A percentile compares a stretch with the other conserved stretches of the same genome.
These are phyloP conservation scores for Camelina sativa DNA, from an alignment of 345 rosid species.

Conservation along the genomic window DNA sequence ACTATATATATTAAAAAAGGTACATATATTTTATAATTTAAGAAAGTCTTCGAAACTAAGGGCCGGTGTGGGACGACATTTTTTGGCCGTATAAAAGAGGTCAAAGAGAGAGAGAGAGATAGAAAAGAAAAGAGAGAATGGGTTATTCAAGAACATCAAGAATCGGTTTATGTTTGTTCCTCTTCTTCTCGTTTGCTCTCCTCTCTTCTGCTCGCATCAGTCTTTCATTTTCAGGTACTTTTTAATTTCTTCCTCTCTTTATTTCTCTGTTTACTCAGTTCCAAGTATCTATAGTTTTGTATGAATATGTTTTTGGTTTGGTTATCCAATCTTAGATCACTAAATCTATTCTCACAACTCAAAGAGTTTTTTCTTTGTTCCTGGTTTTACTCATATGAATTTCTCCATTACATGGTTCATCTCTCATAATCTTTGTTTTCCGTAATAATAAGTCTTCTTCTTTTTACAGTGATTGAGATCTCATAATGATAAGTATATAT, in stretches of 20 bases:
- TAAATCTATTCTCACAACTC: background rate
- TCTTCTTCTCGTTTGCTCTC: constrained; percentile 38
- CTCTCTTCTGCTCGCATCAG: constrained; percentile 51
- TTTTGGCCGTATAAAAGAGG: background rate
- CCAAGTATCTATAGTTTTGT: background rate
- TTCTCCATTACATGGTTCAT: constrained; percentile 11
- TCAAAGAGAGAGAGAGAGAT: background rate
- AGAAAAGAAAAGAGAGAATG: constrained; percentile 35
- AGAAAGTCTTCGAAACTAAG: background rate
- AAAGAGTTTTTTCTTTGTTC: background rate
- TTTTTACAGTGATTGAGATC: background rate
- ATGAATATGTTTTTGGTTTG: background rate
- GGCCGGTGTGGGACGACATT: constrained; percentile 33
- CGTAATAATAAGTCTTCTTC: background rate
- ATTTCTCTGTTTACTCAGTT: background rate
- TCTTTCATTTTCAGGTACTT: constrained; percentile 49
- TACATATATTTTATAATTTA: too few relatives aligned
- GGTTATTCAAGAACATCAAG: constrained; percentile 37
- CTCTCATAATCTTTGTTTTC: background rate
- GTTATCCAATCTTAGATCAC: background rate
- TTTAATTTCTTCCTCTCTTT: background rate
- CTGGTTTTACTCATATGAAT: background rate
- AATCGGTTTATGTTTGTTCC: constrained; percentile 42
- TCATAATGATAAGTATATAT: background rate
- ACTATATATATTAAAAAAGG: too few relatives aligned